Evolutionary conservation across 192 early-diverging fungal species (phyloP).

Genomic region (Backusella macrospora): DNA sequence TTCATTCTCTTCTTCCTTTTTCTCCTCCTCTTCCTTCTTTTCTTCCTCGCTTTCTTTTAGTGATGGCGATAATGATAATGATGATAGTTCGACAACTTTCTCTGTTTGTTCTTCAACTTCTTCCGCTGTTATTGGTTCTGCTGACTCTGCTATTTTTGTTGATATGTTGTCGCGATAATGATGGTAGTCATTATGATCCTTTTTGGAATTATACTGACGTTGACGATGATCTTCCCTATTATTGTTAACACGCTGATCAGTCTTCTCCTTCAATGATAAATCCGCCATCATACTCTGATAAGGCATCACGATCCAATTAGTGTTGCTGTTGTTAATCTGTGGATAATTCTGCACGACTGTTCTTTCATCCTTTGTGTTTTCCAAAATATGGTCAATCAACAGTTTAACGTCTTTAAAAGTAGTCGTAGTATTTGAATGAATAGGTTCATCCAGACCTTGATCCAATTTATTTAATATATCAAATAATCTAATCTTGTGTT

Average conservation of each 20-base stretch:
- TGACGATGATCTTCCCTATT: too few relatives aligned
- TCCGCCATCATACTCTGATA: neutral
- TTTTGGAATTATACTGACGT: too few relatives aligned
- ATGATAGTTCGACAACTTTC: too few relatives aligned
- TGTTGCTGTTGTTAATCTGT: neutral
- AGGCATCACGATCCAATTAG: neutral
- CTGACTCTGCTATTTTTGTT: too few relatives aligned
- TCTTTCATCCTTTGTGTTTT: conserved; percentile 16
- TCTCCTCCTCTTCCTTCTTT: neutral
- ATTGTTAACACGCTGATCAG: neutral
- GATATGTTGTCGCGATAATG: too few relatives aligned
- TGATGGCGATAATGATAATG: too few relatives aligned
- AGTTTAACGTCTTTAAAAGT: conserved; percentile 14
- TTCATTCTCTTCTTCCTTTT: neutral
- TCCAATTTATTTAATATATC: conserved; percentile 13
- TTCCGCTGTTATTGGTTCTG: too few relatives aligned
- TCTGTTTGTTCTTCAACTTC: too few relatives aligned
- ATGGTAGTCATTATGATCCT: too few relatives aligned
- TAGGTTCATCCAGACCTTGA: neutral
- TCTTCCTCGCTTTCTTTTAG: neutral
- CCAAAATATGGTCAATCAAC: conserved; percentile 16
- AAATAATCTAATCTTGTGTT: neutral
- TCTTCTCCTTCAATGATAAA: neutral
- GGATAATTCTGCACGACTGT: neutral
- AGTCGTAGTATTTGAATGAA: neutral